phyloP scores from a whole-genome alignment of 805 yeast genomes.

The Tetrapisispora namnaoensis region DNA sequence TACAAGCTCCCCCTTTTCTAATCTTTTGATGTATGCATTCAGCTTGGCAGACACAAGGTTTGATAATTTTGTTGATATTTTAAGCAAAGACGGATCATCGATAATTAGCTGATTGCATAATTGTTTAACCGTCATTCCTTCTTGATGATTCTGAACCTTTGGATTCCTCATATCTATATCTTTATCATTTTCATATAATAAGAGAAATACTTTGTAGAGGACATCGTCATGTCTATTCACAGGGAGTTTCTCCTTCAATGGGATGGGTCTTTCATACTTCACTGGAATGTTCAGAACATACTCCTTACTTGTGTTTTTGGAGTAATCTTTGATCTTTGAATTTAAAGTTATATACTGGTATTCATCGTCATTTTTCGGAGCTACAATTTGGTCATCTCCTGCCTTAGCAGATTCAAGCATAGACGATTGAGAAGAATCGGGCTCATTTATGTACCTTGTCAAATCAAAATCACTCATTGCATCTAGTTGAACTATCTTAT shows the following conservation, averaged over 20 bases:
- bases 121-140: slow-evolving; percentile 86
- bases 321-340: slow-evolving; percentile 2
- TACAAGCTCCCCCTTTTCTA: slow-evolving; percentile 70
- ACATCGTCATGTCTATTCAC: slow-evolving; percentile 53
- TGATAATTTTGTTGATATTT: slow-evolving; percentile 67
- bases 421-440: background rate
- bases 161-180: slow-evolving; percentile 30
- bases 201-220: slow-evolving; percentile 61
- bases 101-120: slow-evolving; percentile 66
- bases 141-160: slow-evolving; percentile 7
- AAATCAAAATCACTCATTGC: slow-evolving; percentile 2
- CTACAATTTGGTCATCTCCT: background rate
- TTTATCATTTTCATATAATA: slow-evolving; percentile 56
- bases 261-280: slow-evolving; percentile 64
- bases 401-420: background rate
- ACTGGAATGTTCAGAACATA: slow-evolving; percentile 43
- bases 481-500: background rate
- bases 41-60: slow-evolving; percentile 73
- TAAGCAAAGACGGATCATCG: slow-evolving; percentile 75
- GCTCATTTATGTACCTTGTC: background rate
- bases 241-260: slow-evolving; percentile 44
- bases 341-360: slow-evolving; percentile 1
- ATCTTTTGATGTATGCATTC: slow-evolving; percentile 79
- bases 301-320: slow-evolving; percentile 2
- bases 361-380: background rate